phyloP scores from a whole-genome alignment of 225 moss, liverwort and hornwort genomes.

The Bryum argenteum region DNA sequence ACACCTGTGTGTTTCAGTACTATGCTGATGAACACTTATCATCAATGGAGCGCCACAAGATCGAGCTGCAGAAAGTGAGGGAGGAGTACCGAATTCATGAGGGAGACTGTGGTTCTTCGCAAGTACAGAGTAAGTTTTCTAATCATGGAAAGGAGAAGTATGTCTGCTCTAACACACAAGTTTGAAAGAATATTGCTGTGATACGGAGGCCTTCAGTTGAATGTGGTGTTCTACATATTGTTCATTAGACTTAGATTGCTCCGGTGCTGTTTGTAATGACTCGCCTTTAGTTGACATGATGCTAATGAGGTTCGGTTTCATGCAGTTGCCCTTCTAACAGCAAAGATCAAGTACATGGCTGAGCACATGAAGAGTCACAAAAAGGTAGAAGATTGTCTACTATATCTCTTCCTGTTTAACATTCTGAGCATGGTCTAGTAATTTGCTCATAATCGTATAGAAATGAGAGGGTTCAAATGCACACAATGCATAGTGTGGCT shows the following conservation, averaged over 20 bases:
- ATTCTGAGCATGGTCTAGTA: not conserved
- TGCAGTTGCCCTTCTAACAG: conserved; percentile 92
- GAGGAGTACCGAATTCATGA: conserved; percentile 78
- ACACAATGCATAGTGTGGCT: too few species aligned
- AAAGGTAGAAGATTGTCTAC: conserved; percentile 51
- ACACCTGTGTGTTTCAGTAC: conserved; percentile 55
- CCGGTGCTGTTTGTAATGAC: conserved; percentile 10
- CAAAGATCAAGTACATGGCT: conserved; percentile 93
- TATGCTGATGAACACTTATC: conserved; percentile 73
- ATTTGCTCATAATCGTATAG: too few species aligned
- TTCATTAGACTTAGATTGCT: not conserved
- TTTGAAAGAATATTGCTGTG: not conserved
- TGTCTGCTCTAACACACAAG: not conserved
- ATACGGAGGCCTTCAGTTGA: not conserved
- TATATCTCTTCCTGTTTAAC: not conserved
- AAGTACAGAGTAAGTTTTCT: conserved; percentile 80
- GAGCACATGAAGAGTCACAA: conserved; percentile 89
- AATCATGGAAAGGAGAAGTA: not conserved
- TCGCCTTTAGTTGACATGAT: conserved; percentile 7
- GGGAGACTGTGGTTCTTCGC: conserved; percentile 90
- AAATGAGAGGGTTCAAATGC: too few species aligned
- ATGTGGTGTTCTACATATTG: conserved; percentile 1
- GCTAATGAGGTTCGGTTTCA: conserved; percentile 20
- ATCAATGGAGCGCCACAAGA: conserved; percentile 78
- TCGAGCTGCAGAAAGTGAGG: conserved; percentile 71